Evolutionary conservation across 768 basidiomycete species (phyloP).

Genomic region (Boletellus ananas): DNA sequence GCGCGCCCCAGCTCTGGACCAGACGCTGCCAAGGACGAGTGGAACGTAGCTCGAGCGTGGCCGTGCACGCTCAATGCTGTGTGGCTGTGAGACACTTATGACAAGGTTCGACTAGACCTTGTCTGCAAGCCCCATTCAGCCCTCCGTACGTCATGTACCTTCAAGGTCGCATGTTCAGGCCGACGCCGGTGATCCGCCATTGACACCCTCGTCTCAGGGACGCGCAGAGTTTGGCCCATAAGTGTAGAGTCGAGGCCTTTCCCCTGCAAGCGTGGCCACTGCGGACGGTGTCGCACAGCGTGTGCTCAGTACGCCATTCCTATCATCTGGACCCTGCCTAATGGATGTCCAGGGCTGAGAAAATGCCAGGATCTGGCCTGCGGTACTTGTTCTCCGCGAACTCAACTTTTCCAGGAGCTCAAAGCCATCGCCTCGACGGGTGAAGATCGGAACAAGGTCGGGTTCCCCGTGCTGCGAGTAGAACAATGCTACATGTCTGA

Average conservation of each 20-base stretch:
- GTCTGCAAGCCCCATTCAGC: too few species aligned
- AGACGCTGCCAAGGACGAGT: constrained; percentile 1
- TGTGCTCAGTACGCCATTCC: not conserved
- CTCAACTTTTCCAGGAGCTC: not conserved
- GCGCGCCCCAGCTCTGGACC: not conserved
- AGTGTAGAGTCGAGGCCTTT: not conserved
- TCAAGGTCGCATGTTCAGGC: too few species aligned
- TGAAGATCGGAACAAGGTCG: constrained; percentile 12
- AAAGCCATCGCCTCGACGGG: not conserved
- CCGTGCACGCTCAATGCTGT: not conserved
- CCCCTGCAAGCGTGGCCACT: not conserved
- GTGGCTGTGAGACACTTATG: constrained; percentile 13
- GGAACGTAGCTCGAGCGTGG: not conserved
- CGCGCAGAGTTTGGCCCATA: not conserved
- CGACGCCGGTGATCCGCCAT: not conserved
- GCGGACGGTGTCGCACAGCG: not conserved
- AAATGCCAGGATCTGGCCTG: not conserved
- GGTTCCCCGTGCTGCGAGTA: constrained; percentile 1
- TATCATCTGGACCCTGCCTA: not conserved
- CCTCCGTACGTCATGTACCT: not conserved
- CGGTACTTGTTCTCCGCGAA: not conserved
- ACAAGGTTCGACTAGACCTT: too few species aligned
- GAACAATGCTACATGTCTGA: not conserved
- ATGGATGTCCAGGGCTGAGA: not conserved
- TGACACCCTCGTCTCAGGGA: not conserved